phyloP scores from a whole-genome alignment of 352 stramenopile species.

The Globisporangium solare region DNA sequence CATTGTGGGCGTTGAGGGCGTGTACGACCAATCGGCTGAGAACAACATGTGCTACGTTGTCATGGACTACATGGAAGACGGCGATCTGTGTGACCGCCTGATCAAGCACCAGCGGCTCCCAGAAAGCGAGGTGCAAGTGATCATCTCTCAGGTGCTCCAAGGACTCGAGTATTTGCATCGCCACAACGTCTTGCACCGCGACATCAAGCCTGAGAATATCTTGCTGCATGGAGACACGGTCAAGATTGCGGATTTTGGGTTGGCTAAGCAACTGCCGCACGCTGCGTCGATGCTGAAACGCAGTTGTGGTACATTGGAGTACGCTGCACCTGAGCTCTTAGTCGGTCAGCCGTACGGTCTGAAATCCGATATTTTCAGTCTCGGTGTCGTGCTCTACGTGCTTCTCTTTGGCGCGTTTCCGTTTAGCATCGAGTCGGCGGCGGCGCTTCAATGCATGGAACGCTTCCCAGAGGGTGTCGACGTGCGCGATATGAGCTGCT shows the following conservation, averaged over 20 bases:
- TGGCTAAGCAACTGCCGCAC: slow-evolving; percentile 59
- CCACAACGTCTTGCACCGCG: slow-evolving; percentile 60
- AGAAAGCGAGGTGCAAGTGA: slow-evolving; percentile 44
- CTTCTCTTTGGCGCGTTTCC: slow-evolving; percentile 75
- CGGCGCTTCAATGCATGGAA: slow-evolving; percentile 56
- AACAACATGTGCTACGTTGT: slow-evolving; percentile 78
- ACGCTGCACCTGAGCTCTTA: slow-evolving; percentile 70
- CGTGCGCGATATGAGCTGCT: slow-evolving; percentile 78
- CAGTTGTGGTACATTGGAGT: slow-evolving; percentile 76
- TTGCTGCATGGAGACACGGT: slow-evolving; percentile 61
- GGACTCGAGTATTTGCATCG: slow-evolving; percentile 62
- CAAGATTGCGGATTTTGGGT: slow-evolving; percentile 77
- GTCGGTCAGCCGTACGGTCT: slow-evolving; percentile 61
- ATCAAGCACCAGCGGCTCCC: slow-evolving; percentile 59
- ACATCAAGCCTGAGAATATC: slow-evolving; percentile 85
- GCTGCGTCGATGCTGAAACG: slow-evolving; percentile 44
- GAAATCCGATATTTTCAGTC: slow-evolving; percentile 75
- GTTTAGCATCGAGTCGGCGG: slow-evolving; percentile 71
- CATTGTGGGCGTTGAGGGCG: slow-evolving; percentile 57
- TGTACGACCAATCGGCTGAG: slow-evolving; percentile 37
- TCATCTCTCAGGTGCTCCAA: slow-evolving; percentile 58
- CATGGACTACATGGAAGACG: slow-evolving; percentile 78
- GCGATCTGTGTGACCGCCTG: slow-evolving; percentile 69
- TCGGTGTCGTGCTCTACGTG: slow-evolving; percentile 79
- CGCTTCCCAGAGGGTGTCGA: slow-evolving; percentile 57